These are phyloP conservation scores for Ogataea paraovalis DNA, from an alignment of 805 yeast species.

Conservation along the genomic window DNA sequence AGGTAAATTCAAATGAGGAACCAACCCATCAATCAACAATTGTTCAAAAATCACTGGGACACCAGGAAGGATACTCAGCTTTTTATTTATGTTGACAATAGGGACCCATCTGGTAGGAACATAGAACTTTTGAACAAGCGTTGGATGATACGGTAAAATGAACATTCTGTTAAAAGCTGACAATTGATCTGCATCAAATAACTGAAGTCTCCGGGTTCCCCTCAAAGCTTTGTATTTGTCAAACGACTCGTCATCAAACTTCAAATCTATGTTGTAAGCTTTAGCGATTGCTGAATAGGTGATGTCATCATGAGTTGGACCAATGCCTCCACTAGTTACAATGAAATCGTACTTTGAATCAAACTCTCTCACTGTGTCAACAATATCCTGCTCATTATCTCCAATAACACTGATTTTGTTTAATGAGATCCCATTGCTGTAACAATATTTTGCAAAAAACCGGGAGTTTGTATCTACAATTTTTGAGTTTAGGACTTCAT, in stretches of 20 bases:
- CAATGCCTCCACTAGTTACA: slow-evolving; percentile 73
- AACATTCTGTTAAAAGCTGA: slow-evolving; percentile 78
- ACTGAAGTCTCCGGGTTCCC: slow-evolving; percentile 31
- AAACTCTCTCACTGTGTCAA: slow-evolving; percentile 45
- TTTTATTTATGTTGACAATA: slow-evolving; percentile 59
- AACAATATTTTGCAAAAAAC: slow-evolving; percentile 68
- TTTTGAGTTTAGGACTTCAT: slow-evolving; percentile 84
- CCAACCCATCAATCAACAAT: slow-evolving; percentile 43
- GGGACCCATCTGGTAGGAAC: slow-evolving; percentile 77
- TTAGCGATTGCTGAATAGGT: slow-evolving; percentile 74
- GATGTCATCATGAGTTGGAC: slow-evolving; percentile 89
- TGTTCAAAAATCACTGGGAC: slow-evolving; percentile 69
- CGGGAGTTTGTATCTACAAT: slow-evolving; percentile 75
- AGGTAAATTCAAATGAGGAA: slow-evolving; percentile 33
- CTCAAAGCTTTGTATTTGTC: slow-evolving; percentile 52
- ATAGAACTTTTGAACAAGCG: slow-evolving; percentile 42
- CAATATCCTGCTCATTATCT: slow-evolving; percentile 67
- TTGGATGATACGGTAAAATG: slow-evolving; percentile 47
- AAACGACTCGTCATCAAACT: slow-evolving; percentile 54
- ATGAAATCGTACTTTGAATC: slow-evolving; percentile 56
- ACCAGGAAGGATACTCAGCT: slow-evolving; percentile 77
- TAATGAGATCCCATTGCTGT: slow-evolving; percentile 61
- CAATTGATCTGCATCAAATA: slow-evolving; percentile 39
- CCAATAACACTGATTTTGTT: slow-evolving; percentile 69
- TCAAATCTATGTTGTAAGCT: slow-evolving; percentile 50